Percentiles rank a stretch among this genome's conserved stretches.
These are phyloP conservation scores for Dictyostelium firmibasis DNA, from an alignment of 78 protist species.

Conservation along the genomic window DNA sequence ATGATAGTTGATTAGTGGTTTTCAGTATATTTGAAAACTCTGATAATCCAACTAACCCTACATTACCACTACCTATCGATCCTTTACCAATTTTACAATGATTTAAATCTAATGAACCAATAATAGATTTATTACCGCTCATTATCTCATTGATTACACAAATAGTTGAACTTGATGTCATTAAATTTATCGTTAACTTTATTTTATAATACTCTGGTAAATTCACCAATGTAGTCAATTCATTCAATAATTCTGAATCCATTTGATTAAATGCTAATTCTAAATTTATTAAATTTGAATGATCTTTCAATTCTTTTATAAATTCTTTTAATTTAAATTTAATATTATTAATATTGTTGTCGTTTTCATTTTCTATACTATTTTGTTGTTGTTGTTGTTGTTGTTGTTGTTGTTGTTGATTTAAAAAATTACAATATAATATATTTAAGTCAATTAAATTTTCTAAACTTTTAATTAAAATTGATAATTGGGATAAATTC, in stretches of 20 bases:
- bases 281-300: constrained; percentile 8
- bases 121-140: constrained; percentile 33
- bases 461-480: background rate
- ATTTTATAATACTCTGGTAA: constrained; percentile 24
- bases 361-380: background rate
- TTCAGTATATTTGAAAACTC: constrained; percentile 5
- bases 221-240: background rate
- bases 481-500: background rate
- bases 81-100: constrained; percentile 39
- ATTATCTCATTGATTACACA: background rate
- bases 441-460: constrained; percentile 24
- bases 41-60: background rate
- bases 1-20: background rate
- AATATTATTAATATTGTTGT: background rate
- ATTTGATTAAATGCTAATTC: constrained; percentile 40
- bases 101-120: constrained; percentile 4
- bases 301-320: background rate
- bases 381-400: constrained; percentile 15
- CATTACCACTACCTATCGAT: background rate
- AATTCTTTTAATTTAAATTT: background rate
- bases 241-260: constrained; percentile 18
- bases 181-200: constrained; percentile 29
- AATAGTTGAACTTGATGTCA: constrained; percentile 16
- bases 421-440: constrained; percentile 29
- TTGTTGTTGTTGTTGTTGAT: background rate